Evolutionary conservation across 768 basidiomycete genomes (phyloP).

Genomic region (Pisolithus albus): DNA sequence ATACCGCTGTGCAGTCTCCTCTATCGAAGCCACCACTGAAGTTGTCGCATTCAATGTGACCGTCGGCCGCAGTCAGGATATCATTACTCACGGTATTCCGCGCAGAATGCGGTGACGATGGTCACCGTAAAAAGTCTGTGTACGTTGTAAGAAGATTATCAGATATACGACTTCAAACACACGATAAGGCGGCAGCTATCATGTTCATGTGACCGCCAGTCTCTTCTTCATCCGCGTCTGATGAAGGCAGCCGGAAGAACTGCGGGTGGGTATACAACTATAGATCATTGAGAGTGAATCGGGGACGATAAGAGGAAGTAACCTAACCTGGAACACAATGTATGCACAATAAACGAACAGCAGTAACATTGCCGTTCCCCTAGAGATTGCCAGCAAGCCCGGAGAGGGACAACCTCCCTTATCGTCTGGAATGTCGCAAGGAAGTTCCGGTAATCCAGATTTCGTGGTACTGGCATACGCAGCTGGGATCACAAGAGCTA

Average conservation of each 20-base stretch:
- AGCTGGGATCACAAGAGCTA: slow-evolving; percentile 83
- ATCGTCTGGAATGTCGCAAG: slow-evolving; percentile 5
- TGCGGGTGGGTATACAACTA: slow-evolving; percentile 68
- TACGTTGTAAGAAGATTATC: not conserved
- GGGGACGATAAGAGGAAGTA: not conserved
- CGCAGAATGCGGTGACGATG: slow-evolving; percentile 79
- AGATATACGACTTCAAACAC: not conserved
- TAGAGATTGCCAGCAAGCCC: slow-evolving; percentile 67
- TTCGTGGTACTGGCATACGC: slow-evolving; percentile 58
- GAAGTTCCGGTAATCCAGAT: not conserved
- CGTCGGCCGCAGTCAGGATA: not conserved
- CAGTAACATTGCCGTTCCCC: slow-evolving; percentile 74
- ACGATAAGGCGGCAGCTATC: slow-evolving; percentile 55
- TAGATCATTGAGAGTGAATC: not conserved
- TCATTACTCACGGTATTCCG: slow-evolving; percentile 64
- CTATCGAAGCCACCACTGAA: slow-evolving; percentile 83
- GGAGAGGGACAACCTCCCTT: slow-evolving; percentile 15
- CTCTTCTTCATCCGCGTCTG: slow-evolving; percentile 27
- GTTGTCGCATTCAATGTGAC: not conserved
- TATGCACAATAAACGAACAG: slow-evolving; percentile 69
- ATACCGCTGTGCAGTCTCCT: slow-evolving; percentile 80
- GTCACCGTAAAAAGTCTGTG: slow-evolving; percentile 65
- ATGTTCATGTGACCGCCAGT: slow-evolving; percentile 57
- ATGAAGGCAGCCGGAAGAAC: slow-evolving; percentile 39
- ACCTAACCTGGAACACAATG: slow-evolving; percentile 64